These are phyloP conservation scores for Salix caprea DNA, from an alignment of 345 rosid species.

Conservation along the genomic window DNA sequence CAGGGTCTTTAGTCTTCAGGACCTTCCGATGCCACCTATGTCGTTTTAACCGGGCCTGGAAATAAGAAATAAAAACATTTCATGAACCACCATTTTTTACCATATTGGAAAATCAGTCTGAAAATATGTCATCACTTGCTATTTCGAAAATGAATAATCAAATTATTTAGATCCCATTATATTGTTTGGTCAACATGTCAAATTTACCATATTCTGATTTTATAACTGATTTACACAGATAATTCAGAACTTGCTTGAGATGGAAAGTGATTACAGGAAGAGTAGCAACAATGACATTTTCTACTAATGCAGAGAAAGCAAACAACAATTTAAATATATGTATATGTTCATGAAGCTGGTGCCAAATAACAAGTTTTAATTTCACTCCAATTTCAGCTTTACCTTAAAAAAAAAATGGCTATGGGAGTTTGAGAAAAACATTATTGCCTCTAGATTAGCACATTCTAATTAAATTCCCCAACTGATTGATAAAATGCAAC, in stretches of 20 bases:
- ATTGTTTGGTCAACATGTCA: background rate
- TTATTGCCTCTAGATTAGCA: background rate
- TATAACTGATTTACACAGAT: background rate
- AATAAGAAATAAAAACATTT: slow-evolving; percentile 8
- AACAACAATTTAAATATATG: background rate
- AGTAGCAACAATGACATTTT: background rate
- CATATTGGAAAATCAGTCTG: too few relatives aligned
- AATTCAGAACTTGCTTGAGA: background rate
- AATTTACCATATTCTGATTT: background rate
- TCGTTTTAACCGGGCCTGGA: slow-evolving; percentile 72
- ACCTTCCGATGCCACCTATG: slow-evolving; percentile 95
- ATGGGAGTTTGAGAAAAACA: background rate
- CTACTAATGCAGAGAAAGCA: background rate
- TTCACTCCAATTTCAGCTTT: too few relatives aligned
- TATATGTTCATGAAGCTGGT: too few relatives aligned
- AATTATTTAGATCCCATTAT: too few relatives aligned
- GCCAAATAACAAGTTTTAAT: too few relatives aligned
- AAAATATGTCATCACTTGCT: too few relatives aligned
- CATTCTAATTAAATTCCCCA: background rate
- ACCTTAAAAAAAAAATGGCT: background rate
- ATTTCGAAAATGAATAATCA: background rate
- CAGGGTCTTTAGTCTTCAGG: slow-evolving; percentile 84
- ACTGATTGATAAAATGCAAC: background rate
- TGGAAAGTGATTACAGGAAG: background rate
- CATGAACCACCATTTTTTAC: background rate